Percentiles rank a stretch among this genome's conserved stretches.
phyloP scores from a whole-genome alignment of 306 rosid species.

The Lathyrus tuberosus region DNA sequence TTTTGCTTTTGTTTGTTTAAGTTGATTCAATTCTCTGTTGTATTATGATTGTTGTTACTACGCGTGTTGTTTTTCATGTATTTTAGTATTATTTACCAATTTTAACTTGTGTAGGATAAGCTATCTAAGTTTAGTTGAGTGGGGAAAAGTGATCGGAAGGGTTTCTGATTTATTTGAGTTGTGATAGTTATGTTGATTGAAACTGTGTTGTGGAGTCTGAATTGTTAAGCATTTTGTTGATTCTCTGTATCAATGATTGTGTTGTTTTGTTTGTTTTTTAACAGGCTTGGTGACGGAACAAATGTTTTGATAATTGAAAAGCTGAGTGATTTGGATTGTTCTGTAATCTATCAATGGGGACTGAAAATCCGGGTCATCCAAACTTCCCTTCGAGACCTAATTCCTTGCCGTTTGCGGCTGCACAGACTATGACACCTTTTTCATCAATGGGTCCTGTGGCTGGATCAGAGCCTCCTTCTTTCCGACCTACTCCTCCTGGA shows the following conservation, averaged over 20 bases:
- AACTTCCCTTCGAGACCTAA: conserved; percentile 70
- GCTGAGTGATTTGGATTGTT: conserved; percentile 40
- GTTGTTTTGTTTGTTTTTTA: conserved; percentile 2
- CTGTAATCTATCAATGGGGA: conserved; percentile 68
- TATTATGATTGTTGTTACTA: conserved; percentile 4
- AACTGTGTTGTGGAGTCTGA: conserved; percentile 19
- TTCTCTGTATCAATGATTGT: conserved; percentile 6
- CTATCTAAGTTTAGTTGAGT: conserved; percentile 1
- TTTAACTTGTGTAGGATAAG: conserved; percentile 7
- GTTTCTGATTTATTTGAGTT: conserved; percentile 11
- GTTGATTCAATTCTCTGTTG: conserved; percentile 13
- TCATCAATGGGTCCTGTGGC: conserved; percentile 70
- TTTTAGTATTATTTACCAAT: background rate
- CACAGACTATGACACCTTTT: conserved; percentile 67
- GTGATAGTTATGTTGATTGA: conserved; percentile 5
- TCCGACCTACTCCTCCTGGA: conserved; percentile 59
- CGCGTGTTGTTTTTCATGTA: conserved; percentile 3
- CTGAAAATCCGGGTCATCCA: conserved; percentile 81
- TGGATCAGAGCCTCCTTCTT: conserved; percentile 62
- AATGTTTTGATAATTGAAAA: conserved; percentile 33
- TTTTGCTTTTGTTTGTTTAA: background rate
- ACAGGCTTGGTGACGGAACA: conserved; percentile 57
- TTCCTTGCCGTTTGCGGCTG: conserved; percentile 60
- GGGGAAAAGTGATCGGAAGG: conserved; percentile 1
- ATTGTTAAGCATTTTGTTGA: conserved; percentile 26